A percentile compares a stretch with the other conserved stretches of the same genome.
Evolutionary conservation across 2,329 filamentous ascomycete genomes (phyloP).

Genomic region (Ramularia endophylla): DNA sequence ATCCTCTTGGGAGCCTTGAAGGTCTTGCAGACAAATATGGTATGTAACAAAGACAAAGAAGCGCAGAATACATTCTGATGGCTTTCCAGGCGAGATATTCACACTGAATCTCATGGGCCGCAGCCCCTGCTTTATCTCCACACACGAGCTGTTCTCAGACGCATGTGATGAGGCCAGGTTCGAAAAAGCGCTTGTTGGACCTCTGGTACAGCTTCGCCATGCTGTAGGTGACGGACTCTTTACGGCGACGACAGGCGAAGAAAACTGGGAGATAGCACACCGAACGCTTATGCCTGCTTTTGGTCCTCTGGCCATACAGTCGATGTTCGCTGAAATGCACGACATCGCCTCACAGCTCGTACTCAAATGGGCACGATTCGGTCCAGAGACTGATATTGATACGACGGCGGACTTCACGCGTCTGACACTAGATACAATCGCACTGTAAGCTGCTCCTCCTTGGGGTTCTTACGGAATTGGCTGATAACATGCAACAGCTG

Average conservation of each 20-base stretch:
- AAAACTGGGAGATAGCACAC: constrained; percentile 37
- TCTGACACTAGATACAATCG: constrained; percentile 63
- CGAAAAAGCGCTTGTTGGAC: constrained; percentile 49
- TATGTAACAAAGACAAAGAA: neutral
- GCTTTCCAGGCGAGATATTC: constrained; percentile 10
- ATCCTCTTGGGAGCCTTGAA: constrained; percentile 1
- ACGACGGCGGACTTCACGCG: constrained; percentile 63
- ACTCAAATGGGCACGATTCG: constrained; percentile 27
- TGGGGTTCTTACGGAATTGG: no score
- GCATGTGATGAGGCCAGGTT: constrained; percentile 44
- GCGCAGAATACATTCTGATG: neutral
- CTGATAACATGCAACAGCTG: constrained; percentile 42
- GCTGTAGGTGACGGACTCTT: constrained; percentile 43
- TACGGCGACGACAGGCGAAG: constrained; percentile 32
- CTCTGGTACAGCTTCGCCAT: constrained; percentile 52
- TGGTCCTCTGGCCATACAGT: constrained; percentile 40
- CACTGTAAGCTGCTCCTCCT: constrained; percentile 37
- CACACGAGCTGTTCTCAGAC: constrained; percentile 31
- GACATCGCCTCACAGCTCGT: constrained; percentile 9
- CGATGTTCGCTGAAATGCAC: constrained; percentile 33
- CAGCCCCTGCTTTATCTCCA: constrained; percentile 6
- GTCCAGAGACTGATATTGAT: constrained; percentile 50
- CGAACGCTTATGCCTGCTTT: constrained; percentile 42
- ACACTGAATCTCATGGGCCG: constrained; percentile 10
- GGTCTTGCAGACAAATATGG: neutral